A percentile compares a stretch with the other conserved stretches of the same genome.
phyloP scores from a whole-genome alignment of 2,329 filamentous ascomycete species.

The Fusarium decemcellulare region DNA sequence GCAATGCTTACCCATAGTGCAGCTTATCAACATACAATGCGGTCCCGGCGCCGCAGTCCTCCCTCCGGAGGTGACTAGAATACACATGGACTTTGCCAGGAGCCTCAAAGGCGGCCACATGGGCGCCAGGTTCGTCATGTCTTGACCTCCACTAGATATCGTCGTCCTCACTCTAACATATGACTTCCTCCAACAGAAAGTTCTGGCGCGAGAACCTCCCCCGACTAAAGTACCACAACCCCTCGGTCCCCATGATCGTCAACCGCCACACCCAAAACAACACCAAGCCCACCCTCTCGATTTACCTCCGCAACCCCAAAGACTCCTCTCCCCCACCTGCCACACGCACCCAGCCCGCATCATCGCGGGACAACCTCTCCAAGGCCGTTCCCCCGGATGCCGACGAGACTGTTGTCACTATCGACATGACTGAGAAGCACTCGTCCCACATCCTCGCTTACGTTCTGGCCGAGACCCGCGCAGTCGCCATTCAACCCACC shows the following conservation, averaged over 20 bases:
- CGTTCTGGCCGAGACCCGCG: slow-evolving; percentile 74
- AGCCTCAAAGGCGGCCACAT: slow-evolving; percentile 76
- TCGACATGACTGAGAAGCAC: slow-evolving; percentile 75
- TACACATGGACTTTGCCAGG: slow-evolving; percentile 80
- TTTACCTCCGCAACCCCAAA: slow-evolving; percentile 70
- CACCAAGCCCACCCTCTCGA: slow-evolving; percentile 72
- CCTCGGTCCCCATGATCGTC: slow-evolving; percentile 85
- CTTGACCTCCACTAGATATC: slow-evolving; percentile 19
- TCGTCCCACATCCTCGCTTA: slow-evolving; percentile 74
- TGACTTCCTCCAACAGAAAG: slow-evolving; percentile 69
- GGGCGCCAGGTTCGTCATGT: slow-evolving; percentile 74
- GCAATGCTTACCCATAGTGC: slow-evolving; percentile 45
- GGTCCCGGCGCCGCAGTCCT: slow-evolving; percentile 88
- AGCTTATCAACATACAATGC: slow-evolving; percentile 82
- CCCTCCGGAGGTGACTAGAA: slow-evolving; percentile 80
- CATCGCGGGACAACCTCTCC: slow-evolving; percentile 63
- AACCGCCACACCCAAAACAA: slow-evolving; percentile 74
- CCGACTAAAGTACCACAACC: slow-evolving; percentile 95
- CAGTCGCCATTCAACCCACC: slow-evolving; percentile 68
- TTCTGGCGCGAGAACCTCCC: slow-evolving; percentile 91
- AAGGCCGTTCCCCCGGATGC: slow-evolving; percentile 63
- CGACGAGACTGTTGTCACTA: slow-evolving; percentile 65
- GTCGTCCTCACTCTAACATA: slow-evolving; percentile 18
- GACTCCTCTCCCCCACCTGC: slow-evolving; percentile 43
- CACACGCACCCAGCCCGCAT: slow-evolving; percentile 58